Evolutionary conservation across 2,329 filamentous ascomycete species (phyloP), one percentile per base, ranked within the genome.

Genomic region (Phyllachora maydis): DNA sequence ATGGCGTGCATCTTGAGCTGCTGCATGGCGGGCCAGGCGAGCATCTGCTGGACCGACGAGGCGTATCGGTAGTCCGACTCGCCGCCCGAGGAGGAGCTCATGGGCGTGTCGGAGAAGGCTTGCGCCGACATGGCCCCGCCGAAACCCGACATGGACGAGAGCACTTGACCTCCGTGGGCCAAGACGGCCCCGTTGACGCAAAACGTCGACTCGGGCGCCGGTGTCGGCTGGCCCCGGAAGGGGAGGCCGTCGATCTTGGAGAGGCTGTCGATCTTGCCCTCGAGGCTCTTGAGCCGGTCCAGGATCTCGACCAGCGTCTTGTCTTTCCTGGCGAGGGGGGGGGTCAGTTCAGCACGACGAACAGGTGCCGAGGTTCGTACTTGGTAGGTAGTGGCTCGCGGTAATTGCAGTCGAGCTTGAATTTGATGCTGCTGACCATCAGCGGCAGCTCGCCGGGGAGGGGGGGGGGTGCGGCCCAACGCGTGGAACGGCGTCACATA

Each of bases 281-380:
- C 62, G 21, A 69, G 44, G 25, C 43, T 49, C 30, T 56, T 60
- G 24, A 69, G 45, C 8, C 56, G 50, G 22, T 67, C 60, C 15
- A 69, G 46, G 25, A 70, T 68, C 35, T 70, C 60, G 19, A 64
- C 52, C 33, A 69, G 47, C 3, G 63, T 69, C 41, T 63, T 67
- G 38, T 70, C 65, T 43, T 70, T 70, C 38, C 63, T 68, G 35
- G 16, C 21, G 18, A 33, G 16, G n/a, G n/a, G n/a, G n/a, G n/a
- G n/a, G 11, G 4, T 19, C 11, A 6, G 11, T 7, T n/a, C n/a
- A 11, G 10, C 15, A 10, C 11, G 9, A 11, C 10, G 11, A 17
- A 8, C 11, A 21, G 11, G 14, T 7, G 9, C 11, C 9, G n/a
- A 10, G 9, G 10, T 23, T 52, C 60, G 46, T 53, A 68, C 64